Evolutionary conservation across 2,329 filamentous ascomycete species (phyloP).

Genomic region (Xylaria arbuscula): DNA sequence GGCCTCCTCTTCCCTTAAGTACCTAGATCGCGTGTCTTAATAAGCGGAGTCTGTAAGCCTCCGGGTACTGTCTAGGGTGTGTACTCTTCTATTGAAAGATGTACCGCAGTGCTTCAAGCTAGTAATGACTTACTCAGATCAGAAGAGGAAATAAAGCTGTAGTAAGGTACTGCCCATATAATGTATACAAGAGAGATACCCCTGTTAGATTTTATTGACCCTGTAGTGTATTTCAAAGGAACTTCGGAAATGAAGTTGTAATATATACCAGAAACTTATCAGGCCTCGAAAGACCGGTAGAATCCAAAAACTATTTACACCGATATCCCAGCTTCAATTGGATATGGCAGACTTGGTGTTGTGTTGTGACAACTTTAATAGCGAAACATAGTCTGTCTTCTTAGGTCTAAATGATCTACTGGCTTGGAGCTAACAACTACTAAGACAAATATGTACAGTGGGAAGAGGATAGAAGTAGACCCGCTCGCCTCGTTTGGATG

Average conservation of each 20-base stretch:
- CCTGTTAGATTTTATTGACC: background rate
- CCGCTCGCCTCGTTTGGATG: no score
- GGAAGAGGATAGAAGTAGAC: no score
- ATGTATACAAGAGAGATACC: background rate
- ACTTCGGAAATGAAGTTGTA: background rate
- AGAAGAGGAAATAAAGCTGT: background rate
- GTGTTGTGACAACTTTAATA: background rate
- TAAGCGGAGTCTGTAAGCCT: constrained; percentile 1
- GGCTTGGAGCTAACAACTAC: no score
- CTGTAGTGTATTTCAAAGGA: background rate
- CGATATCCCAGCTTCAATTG: background rate
- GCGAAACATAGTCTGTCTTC: no score
- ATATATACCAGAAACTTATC: background rate
- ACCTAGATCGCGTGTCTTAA: background rate
- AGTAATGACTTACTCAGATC: background rate
- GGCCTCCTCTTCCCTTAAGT: background rate
- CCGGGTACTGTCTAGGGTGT: background rate
- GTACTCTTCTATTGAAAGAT: no score
- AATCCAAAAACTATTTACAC: background rate
- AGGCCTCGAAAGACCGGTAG: background rate
- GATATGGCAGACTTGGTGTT: background rate
- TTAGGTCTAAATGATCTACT: no score
- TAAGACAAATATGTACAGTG: no score
- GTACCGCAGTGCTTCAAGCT: background rate
- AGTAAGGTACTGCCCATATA: background rate